Base-by-base conservation (phyloP, 192 early-diverging fungal species). In the Hyaloraphidium curvatum region DNA sequence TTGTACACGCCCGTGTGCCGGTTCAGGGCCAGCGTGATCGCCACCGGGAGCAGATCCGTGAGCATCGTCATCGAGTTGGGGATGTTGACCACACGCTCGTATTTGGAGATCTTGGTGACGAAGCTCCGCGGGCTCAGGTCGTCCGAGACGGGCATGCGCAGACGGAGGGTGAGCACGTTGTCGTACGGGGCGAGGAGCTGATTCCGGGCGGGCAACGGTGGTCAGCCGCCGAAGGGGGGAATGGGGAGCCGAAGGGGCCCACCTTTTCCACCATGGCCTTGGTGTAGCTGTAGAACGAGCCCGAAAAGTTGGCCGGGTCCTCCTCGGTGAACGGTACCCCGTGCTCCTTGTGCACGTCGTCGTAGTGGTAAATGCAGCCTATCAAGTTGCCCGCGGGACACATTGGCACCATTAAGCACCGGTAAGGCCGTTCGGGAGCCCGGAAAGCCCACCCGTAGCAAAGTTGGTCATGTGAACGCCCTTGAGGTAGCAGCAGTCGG, bases 91-190 rank as follows among this genome's bases (percentile, higher is more conserved):
- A 61, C 59, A 19, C 33, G 48, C 17, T 61, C 59, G 50, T 54
- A 58, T 53, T 56, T 55, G 0, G 59, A 55, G 26, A 61, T 61
- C 54, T 61, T 61, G 0, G 59, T 61, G 29, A 61, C 59, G 30
- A 61, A 61, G 59, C 56, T 61, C 9, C 59, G 28, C 4, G 59
- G 59, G 39, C 51, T 61, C 9, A 61, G 50, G 39, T 61, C 59
- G 40, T 61, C 59, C 23, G 59, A 61, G 5, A 61, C 59, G 41
- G 59, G 59, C 59, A 61, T 61, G 31, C 59, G 59, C 14, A 61
- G 54, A 21, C 59, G 59, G 1, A 61, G 50, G 14, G 53, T 61
- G 17, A 61, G 28, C 0, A 61, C 59, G 31, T 61, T 61, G 16
- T 23, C 16, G 50, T 61, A 61, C 11, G 28, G 28, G 40, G 35